Evolutionary conservation across 352 stramenopile species (phyloP).

Genomic region (Globisporangium okanoganense): DNA sequence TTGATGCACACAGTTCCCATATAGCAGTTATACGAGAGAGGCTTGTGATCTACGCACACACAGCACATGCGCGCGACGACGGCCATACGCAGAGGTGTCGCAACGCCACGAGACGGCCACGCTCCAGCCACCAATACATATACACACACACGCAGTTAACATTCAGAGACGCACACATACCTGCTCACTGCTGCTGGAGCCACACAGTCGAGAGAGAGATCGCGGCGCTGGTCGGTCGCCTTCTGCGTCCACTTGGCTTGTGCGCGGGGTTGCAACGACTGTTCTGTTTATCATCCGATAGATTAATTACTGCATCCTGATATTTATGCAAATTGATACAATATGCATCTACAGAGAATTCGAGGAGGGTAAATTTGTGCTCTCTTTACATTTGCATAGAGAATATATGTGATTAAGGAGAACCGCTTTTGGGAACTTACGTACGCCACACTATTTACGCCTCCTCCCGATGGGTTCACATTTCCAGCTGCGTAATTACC

Average conservation of each 20-base stretch:
- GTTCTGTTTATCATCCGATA: neutral
- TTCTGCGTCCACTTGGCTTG: neutral
- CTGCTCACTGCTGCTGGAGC: too few species aligned
- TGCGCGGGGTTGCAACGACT: neutral
- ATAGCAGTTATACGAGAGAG: too few species aligned
- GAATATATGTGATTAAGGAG: neutral
- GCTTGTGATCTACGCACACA: neutral
- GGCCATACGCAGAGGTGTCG: neutral
- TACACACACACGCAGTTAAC: too few species aligned
- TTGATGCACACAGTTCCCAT: too few species aligned
- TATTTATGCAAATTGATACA: neutral
- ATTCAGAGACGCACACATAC: too few species aligned
- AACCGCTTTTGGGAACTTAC: neutral
- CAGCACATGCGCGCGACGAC: too few species aligned
- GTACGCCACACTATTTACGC: neutral
- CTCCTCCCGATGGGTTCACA: slow-evolving; percentile 10
- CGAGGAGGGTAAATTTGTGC: neutral
- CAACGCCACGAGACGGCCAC: neutral
- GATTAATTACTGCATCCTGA: neutral
- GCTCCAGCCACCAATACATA: neutral
- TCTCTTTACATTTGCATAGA: neutral
- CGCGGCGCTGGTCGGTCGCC: neutral
- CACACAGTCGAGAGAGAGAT: neutral
- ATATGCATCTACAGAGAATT: neutral
- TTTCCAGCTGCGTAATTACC: slow-evolving; percentile 12